Conservation (phyloP, 768 basidiomycete genomes). For the Boletus vinaceobasis region DNA sequence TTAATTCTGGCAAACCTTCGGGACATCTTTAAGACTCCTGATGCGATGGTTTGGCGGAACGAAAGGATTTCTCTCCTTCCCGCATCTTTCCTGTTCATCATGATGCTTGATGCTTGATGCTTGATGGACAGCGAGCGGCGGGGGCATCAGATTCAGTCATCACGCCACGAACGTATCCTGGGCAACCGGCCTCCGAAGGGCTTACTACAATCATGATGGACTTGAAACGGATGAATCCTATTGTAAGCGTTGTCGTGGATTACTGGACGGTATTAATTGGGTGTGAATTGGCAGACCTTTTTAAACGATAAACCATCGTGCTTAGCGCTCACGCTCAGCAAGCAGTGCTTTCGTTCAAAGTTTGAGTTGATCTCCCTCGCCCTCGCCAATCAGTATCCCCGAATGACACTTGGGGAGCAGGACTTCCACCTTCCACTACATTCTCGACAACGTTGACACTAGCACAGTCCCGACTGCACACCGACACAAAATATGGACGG, state of each 20-base stretch:
- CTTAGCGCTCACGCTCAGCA: not conserved
- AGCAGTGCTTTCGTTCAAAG: not conserved
- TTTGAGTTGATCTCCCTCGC: not conserved
- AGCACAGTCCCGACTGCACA: not conserved
- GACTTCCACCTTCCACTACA: not conserved
- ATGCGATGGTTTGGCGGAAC: too few relatives aligned
- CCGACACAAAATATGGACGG: not conserved
- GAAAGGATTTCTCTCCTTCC: too few relatives aligned
- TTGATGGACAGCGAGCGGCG: too few relatives aligned
- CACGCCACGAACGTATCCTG: not conserved
- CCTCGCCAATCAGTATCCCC: not conserved
- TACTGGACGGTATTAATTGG: too few relatives aligned
- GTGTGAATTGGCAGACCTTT: too few relatives aligned
- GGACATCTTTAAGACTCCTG: not conserved
- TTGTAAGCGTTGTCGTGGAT: too few relatives aligned
- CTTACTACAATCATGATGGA: too few relatives aligned
- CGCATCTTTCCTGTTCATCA: too few relatives aligned
- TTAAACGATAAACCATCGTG: too few relatives aligned
- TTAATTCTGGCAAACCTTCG: not conserved
- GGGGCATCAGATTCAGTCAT: not conserved
- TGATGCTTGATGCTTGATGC: too few relatives aligned
- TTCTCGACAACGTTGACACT: not conserved
- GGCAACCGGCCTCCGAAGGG: not conserved
- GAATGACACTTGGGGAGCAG: not conserved
- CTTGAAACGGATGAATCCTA: too few relatives aligned